Evolutionary conservation across 2,329 filamentous ascomycete genomes (phyloP), one percentile per base, ranked within the genome.

Genomic region (Scleromitrula shiraiana): DNA sequence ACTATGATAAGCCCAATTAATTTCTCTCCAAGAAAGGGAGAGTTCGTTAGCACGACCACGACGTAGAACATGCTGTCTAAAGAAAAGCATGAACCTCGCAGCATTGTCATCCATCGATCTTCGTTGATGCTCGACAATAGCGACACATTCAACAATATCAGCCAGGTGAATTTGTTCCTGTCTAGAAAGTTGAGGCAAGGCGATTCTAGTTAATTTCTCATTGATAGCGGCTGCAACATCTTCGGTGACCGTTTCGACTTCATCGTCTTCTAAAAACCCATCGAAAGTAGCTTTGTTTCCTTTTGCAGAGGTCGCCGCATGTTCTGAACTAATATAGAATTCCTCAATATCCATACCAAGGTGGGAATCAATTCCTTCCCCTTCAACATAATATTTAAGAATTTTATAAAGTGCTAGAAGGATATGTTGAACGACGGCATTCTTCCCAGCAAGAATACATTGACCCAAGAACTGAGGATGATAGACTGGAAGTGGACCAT

Each of bases 381-480:
- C 89, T 53, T 90, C 81, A 0, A 83, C 80, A 65, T 85, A 87
- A 56, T 87, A 95, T 60, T 90, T 95, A 42, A 98, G 68, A 12
- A 79, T 83, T 58, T 82, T 79, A 59, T 89, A 76, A 19, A 98
- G 70, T 5, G 78, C 78, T 43, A 85, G 70, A 23, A 97, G 66
- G 8, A 95, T 80, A 8, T 73, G 74, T 56, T 88, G 83, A 2
- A 93, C 88, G 5, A 88, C 65, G 3, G 67, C 64, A 27, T 76
- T 75, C 62, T 95, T 95, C 1, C 90, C 91, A 17, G 82, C 77
- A 22, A 95, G 71, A 30, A 95, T 88, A 58, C 86, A 91, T 64
- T 96, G 87, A 44, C 86, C 85, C 22, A 97, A 68, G 50, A 95
- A 87, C 60, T 95, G 88, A 0, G 93, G 93, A 59, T 98, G 91